phyloP scores from a whole-genome alignment of 345 rosid genomes.

The Physaria fendleri region DNA sequence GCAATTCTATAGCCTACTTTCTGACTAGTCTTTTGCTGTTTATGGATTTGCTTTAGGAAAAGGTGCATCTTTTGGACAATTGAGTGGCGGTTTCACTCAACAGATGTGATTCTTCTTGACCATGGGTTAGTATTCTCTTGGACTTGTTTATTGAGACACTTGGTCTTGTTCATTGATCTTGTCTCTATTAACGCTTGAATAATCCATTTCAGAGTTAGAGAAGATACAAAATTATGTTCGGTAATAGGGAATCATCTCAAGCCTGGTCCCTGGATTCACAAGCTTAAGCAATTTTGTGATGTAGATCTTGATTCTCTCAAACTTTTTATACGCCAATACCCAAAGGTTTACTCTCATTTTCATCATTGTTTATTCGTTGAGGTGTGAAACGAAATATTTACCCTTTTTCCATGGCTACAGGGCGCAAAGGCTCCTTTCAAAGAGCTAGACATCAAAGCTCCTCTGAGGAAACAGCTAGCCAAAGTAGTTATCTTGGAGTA shows the following conservation, averaged over 20 bases:
- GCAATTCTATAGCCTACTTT: background rate
- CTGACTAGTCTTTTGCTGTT: slow-evolving; percentile 8
- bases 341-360: slow-evolving; percentile 37
- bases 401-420: slow-evolving; percentile 33
- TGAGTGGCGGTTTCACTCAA: slow-evolving; percentile 81
- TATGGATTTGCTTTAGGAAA: slow-evolving; percentile 36
- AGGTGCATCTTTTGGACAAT: slow-evolving; percentile 77
- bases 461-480: slow-evolving; percentile 59
- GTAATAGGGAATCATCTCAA: slow-evolving; percentile 64
- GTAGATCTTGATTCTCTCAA: slow-evolving; percentile 54
- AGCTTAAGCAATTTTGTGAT: slow-evolving; percentile 53
- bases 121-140: slow-evolving; percentile 47
- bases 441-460: slow-evolving; percentile 52
- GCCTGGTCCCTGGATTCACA: slow-evolving; percentile 72
- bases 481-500: slow-evolving; percentile 56
- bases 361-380: background rate
- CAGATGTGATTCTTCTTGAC: slow-evolving; percentile 55
- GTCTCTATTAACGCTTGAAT: background rate
- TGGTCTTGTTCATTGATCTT: background rate
- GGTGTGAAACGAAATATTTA: background rate
- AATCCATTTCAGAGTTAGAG: slow-evolving; percentile 47
- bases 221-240: slow-evolving; percentile 50
- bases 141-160: background rate
- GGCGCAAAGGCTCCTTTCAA: slow-evolving; percentile 59
- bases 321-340: slow-evolving; percentile 52